Evolutionary conservation across 768 basidiomycete genomes (phyloP), one percentile per base, ranked within the genome.

Genomic region (Boletus reticuloceps): DNA sequence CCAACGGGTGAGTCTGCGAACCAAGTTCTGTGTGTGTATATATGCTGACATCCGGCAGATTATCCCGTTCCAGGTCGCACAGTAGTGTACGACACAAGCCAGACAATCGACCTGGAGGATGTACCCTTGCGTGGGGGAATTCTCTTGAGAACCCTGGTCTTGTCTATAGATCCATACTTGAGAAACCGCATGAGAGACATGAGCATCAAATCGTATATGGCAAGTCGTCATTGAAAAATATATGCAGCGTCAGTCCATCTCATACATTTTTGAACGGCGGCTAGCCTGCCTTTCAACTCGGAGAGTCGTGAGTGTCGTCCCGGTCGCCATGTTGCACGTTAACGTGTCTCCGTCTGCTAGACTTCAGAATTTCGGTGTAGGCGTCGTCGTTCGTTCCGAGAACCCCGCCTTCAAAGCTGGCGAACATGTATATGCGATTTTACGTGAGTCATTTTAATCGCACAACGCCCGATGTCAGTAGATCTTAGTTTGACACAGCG

Each of bases 101-200:
- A 75, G 50, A 75, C 69, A 4, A 82, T 85, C 64, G 82, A 84
- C 60, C 65, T 77, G 31, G 79, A 82, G 63, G 74, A 1, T 29
- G 27, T 29, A 29, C 27, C 27, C 27, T 29, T 29, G 27, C 27
- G 2, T 9, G 27, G 27, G 8, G 27, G 27, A 29, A 29, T 29
- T 29, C 27, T 29, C 27, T 9, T 29, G 27, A 29, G 9, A 9
- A 29, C 75, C 0, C 69, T 85, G 22, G 74, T 70, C 6, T 63
- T 81, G 16, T 76, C 75, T 14, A 65, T 80, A 31, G 80, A 82
- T 56, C 80, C 81, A 0, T 82, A 77, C 54, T 51, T 79, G 64
- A 65, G 77, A 37, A 71, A 72, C 5, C 65, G 71, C 27, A 79
- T 83, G 80, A 66, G 73, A 9, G 55, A 54, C 13, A 6, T 54